phyloP scores from a whole-genome alignment of 2,329 filamentous ascomycete species.

The Beauveria asiatica region DNA sequence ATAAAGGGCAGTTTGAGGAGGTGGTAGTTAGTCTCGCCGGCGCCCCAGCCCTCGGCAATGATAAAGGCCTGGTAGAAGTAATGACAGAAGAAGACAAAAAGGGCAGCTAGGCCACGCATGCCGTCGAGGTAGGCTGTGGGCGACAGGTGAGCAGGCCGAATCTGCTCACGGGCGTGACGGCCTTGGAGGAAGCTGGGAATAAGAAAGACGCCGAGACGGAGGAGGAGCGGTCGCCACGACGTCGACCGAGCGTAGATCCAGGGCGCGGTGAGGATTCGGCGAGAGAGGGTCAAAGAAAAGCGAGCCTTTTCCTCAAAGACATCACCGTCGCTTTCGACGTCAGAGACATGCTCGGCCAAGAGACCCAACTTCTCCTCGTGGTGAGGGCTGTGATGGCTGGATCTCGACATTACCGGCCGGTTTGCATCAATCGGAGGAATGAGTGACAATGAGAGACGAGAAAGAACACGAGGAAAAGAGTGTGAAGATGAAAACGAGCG shows the following conservation, averaged over 20 bases:
- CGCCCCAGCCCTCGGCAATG: constrained; percentile 43
- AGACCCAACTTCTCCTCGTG: constrained; percentile 37
- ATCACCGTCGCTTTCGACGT: constrained; percentile 35
- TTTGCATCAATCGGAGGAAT: neutral
- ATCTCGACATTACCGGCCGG: constrained; percentile 1
- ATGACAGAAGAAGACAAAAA: constrained; percentile 50
- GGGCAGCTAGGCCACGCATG: constrained; percentile 46
- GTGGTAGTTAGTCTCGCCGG: constrained; percentile 33
- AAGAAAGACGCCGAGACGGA: constrained; percentile 35
- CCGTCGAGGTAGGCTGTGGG: constrained; percentile 52
- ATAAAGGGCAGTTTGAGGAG: constrained; percentile 45
- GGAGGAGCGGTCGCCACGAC: constrained; percentile 28
- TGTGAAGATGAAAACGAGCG: constrained; percentile 11
- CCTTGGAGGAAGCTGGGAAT: constrained; percentile 46
- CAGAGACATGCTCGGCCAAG: constrained; percentile 35
- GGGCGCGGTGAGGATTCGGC: constrained; percentile 19
- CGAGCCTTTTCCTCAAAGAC: constrained; percentile 29
- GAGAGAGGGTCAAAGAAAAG: constrained; percentile 15
- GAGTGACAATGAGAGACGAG: neutral
- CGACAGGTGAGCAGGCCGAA: constrained; percentile 32
- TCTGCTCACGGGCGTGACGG: constrained; percentile 31
- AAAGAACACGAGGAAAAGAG: neutral
- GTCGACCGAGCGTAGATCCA: constrained; percentile 23
- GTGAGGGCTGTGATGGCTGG: neutral
- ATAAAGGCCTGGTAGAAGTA: constrained; percentile 44